Base-by-base conservation (phyloP, 2,329 filamentous ascomycete species). In the Diatrype stigma region DNA sequence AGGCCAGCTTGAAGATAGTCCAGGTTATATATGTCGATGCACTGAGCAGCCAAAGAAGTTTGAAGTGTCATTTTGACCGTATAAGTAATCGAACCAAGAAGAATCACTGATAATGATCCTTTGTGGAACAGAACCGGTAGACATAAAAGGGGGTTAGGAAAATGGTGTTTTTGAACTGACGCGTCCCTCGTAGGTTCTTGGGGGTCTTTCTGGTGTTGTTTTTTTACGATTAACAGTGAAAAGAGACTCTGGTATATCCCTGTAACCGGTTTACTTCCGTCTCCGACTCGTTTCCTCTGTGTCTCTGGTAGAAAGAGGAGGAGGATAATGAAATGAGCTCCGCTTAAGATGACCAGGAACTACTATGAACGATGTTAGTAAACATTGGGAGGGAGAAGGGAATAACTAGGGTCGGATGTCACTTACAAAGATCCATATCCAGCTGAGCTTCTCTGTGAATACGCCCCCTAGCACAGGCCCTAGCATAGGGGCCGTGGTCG, bases 111-210 rank as follows among this genome's bases (percentile, higher is more conserved):
- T 4, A 47, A 6, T 3, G 40, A 49, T 16, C 22, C 35, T 17
- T 35, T 38, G 6, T 50, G 6, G 16, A 50, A 40, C 14, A 52
- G 52, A 4, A 60, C 44, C 12, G 45, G 32, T 4, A 60, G 45
- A 30, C 51, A 55, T 3, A 37, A 49, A 16, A 60, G 45, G 11
- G 56, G 57, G 26, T 60, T 60, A 2, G 57, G 51, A 28, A 49
- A 47, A 23, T 32, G 40, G 32, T 34, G 32, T 12, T 35, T 2
- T 19, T 30, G 26, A 10, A 10, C 26, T 30, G 26, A 30, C 35
- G 44, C 42, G 23, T 32, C 42, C 40, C 17, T 19, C 21, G 21
- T 17, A 23, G 19, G 11, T 17, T 28, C 11, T 26, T 42, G 40
- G 17, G 19, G 11, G 12, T 28, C 11, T 26, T 42, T 32, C 35